phyloP scores from a whole-genome alignment of 1,139 yeast genomes.

The Citeromyces hawaiiensis region DNA sequence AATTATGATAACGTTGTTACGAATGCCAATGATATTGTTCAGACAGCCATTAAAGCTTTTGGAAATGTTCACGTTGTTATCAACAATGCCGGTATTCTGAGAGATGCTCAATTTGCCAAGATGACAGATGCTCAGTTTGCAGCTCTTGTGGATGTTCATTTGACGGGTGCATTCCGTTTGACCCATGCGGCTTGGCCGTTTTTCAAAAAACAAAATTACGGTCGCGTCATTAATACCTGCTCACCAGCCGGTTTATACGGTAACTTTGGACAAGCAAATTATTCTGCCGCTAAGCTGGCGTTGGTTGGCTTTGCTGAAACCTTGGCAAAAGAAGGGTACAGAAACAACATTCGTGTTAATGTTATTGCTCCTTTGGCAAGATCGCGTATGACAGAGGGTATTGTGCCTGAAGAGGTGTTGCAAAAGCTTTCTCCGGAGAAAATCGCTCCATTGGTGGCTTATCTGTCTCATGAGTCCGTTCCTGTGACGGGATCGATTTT shows the following conservation, averaged over 20 bases:
- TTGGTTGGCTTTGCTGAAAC: conserved; percentile 89
- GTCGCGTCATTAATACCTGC: conserved; percentile 82
- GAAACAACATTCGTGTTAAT: conserved; percentile 73
- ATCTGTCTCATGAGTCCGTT: conserved; percentile 52
- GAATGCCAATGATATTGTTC: conserved; percentile 71
- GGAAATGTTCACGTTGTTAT: conserved; percentile 85
- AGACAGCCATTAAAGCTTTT: conserved; percentile 75
- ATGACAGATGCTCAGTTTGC: conserved; percentile 75
- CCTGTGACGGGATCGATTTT: conserved; percentile 59
- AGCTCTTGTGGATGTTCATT: conserved; percentile 74
- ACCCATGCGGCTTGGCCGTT: conserved; percentile 91
- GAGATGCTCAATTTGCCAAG: conserved; percentile 66
- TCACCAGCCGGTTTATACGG: conserved; percentile 97
- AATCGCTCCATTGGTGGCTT: conserved; percentile 82
- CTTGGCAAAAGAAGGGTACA: conserved; percentile 85
- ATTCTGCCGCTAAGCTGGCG: conserved; percentile 88
- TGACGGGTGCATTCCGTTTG: conserved; percentile 78
- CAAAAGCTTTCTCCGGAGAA: conserved; percentile 76
- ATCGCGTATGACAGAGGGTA: conserved; percentile 89
- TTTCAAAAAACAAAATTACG: conserved; percentile 72
- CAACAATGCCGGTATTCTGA: conserved; percentile 90
- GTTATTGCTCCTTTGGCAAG: conserved; percentile 91
- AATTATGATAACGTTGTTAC: conserved; percentile 86
- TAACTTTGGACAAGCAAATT: conserved; percentile 93
- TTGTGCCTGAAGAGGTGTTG: conserved; percentile 76